phyloP scores from a whole-genome alignment of 177 flowering plant species.

The Vitis hybrid region DNA sequence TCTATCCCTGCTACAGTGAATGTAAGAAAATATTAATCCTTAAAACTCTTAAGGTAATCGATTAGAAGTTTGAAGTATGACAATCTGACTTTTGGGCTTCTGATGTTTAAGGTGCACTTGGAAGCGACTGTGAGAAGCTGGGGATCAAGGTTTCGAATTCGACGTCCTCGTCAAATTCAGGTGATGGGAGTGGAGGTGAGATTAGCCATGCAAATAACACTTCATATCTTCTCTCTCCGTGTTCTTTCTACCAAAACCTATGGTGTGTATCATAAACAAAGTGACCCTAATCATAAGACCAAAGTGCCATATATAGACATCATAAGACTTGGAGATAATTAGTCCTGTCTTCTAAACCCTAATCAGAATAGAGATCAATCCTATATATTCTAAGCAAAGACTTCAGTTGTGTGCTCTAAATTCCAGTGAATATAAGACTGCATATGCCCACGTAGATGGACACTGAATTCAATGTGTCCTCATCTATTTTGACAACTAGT shows the following conservation, averaged over 20 bases:
- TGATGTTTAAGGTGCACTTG: constrained; percentile 32
- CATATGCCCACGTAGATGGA: no score
- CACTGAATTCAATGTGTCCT: no score
- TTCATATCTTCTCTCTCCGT: not conserved
- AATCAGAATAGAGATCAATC: no score
- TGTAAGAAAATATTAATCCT: constrained; percentile 38
- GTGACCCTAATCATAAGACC: no score
- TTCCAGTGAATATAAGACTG: no score
- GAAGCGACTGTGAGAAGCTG: constrained; percentile 36
- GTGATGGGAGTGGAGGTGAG: not conserved
- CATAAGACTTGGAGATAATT: no score
- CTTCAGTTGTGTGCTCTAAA: no score
- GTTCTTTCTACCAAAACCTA: not conserved
- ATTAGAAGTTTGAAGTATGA: not conserved
- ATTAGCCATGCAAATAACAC: not conserved
- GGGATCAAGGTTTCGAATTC: constrained; percentile 30
- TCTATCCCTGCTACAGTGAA: constrained; percentile 54
- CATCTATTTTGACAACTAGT: no score
- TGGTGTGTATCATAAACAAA: no score
- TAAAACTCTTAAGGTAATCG: not conserved
- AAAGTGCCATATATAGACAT: no score
- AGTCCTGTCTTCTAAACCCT: no score
- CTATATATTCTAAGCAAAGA: no score
- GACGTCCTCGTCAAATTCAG: constrained; percentile 5
- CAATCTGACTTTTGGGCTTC: not conserved